These are phyloP conservation scores for Tulasnella sp. DNA, from an alignment of 768 basidiomycete species.

Conservation along the genomic window DNA sequence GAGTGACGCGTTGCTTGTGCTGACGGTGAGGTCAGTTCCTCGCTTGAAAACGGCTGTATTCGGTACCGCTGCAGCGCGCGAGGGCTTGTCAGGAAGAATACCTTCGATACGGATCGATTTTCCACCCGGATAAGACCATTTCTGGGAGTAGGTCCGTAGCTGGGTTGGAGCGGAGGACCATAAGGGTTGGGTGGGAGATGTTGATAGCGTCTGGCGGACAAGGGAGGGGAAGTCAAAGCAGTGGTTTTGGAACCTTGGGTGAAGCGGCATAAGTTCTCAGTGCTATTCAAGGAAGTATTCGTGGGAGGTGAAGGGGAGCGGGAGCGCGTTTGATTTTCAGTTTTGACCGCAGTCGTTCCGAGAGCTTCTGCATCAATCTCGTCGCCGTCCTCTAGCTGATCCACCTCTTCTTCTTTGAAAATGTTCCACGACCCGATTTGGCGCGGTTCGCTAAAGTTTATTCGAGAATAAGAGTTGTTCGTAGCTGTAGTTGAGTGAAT, in stretches of 20 bases:
- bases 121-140: background rate
- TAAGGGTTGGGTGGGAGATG: background rate
- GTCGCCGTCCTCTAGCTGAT: background rate
- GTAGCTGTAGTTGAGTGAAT: background rate
- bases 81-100: background rate
- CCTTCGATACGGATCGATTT: background rate
- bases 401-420: background rate
- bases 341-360: background rate
- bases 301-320: background rate
- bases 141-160: background rate
- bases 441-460: background rate
- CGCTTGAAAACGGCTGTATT: background rate
- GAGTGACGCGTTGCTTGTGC: too few species aligned
- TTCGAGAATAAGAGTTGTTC: background rate
- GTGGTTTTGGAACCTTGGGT: background rate
- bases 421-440: background rate
- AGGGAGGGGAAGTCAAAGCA: background rate
- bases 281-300: background rate
- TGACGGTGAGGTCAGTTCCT: background rate
- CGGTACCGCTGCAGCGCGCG: background rate
- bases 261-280: background rate
- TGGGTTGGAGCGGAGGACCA: background rate
- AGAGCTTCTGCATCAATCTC: background rate
- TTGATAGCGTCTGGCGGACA: background rate
- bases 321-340: background rate